Conservation (phyloP, 805 yeast species). For the Kazachstania africana region DNA sequence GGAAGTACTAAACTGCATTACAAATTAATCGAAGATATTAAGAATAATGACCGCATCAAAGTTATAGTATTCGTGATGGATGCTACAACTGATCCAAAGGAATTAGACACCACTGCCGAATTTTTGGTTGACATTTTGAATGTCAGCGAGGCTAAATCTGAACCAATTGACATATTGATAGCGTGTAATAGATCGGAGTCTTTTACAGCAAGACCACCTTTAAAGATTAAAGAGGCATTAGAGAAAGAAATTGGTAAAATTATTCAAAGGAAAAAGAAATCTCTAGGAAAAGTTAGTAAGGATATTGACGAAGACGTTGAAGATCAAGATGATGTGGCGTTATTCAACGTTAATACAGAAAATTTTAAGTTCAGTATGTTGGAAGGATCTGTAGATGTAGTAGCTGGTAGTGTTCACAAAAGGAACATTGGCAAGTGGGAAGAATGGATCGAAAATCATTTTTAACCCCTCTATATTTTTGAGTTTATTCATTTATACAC, state of each 20-base stretch:
- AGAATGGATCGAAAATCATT: slow-evolving; percentile 76
- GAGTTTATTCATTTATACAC: too few relatives aligned
- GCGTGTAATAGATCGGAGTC: slow-evolving; percentile 81
- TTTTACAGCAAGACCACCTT: slow-evolving; percentile 67
- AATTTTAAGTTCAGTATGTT: slow-evolving; percentile 54
- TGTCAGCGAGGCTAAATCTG: slow-evolving; percentile 45
- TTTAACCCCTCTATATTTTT: too few relatives aligned
- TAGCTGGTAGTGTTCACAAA: slow-evolving; percentile 62
- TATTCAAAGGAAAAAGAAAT: slow-evolving; percentile 34
- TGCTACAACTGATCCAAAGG: slow-evolving; percentile 42
- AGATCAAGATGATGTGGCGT: slow-evolving; percentile 19
- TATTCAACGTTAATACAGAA: slow-evolving; percentile 21
- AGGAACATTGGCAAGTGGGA: slow-evolving; percentile 48
- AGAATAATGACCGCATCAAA: slow-evolving; percentile 31
- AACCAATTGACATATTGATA: slow-evolving; percentile 62
- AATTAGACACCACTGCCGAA: slow-evolving; percentile 42
- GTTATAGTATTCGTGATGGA: slow-evolving; percentile 77
- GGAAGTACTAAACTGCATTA: slow-evolving; percentile 72
- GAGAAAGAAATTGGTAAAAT: slow-evolving; percentile 51
- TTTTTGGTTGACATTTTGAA: slow-evolving; percentile 48
- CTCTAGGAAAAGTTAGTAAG: slow-evolving; percentile 34
- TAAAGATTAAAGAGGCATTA: slow-evolving; percentile 45
- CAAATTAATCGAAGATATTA: slow-evolving; percentile 38
- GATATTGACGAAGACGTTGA: slow-evolving; percentile 13
- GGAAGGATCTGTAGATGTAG: slow-evolving; percentile 61